Evolutionary conservation across 495 filamentous ascomycete species (phyloP), one percentile per base, ranked within the genome.

Genomic region (Xylaria telfairii): DNA sequence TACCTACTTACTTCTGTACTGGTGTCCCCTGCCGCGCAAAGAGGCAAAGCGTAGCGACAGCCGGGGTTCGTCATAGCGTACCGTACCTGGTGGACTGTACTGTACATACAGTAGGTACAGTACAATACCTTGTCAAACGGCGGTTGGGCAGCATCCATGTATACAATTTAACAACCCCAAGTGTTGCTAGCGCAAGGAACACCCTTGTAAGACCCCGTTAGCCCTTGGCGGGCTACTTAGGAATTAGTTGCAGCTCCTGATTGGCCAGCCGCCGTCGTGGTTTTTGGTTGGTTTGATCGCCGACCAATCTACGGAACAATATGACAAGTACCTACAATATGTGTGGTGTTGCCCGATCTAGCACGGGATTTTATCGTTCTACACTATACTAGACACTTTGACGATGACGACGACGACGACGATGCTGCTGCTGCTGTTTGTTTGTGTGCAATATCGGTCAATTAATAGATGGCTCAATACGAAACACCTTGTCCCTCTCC

Each of bases 221-320:
- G 21, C 5, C 5, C 57, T 13, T 61, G n/a, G 57, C 57, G 37
- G 59, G 59, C 37, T 62, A 28, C 59, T 62, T 42, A 24, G 37
- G 59, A 62, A 42, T 41, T 13, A 12, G 59, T 7, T 12, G 59
- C 37, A n/a, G 21, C 34, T 42, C n/a, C 12, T 62, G 34, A 42
- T 62, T 62, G 59, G 59, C 37, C 34, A 7, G 37, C 28, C n/a
- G 59, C 56, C 30, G n/a, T 42, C 21, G 42, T 62, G 37, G 41
- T 51, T 51, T 60, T 51, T 37, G 62, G 28, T 7, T 13, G 64
- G 64, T 66, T 66, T 66, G 64, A 66, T 66, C 64, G 64, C 64
- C 64, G 64, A 66, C 64, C 10, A 66, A 66, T 54, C 47, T 66
- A 66, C 64, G 34, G 13, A 24, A 62, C 59, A 28, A 59, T 39